Conservation (phyloP, 371 early-diverging fungal species). For the Mucor circinelloides region DNA sequence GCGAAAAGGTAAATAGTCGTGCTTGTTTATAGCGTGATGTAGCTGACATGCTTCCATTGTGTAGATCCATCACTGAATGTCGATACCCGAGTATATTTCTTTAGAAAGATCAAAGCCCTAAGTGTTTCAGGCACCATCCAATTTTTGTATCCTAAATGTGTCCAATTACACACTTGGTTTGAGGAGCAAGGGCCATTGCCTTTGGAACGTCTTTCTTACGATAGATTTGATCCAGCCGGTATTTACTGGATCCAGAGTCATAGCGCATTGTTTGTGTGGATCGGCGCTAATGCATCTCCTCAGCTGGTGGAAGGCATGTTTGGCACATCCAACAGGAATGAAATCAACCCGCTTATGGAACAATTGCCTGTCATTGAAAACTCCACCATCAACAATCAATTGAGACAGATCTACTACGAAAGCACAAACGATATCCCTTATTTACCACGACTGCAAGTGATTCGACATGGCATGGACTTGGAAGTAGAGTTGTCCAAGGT, state of each 20-base stretch:
- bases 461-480: constrained; percentile 66
- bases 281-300: constrained; percentile 27
- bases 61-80: constrained; percentile 57
- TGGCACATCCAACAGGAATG: constrained; percentile 20
- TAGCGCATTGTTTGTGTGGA: constrained; percentile 34
- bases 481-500: constrained; percentile 68
- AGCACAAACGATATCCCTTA: constrained; percentile 12
- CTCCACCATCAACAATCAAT: neutral
- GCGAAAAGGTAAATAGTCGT: constrained; percentile 54
- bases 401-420: constrained; percentile 6
- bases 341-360: constrained; percentile 23
- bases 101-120: constrained; percentile 76
- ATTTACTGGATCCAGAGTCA: constrained; percentile 63
- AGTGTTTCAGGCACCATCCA: constrained; percentile 69
- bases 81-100: constrained; percentile 78
- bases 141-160: constrained; percentile 86
- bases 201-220: constrained; percentile 75
- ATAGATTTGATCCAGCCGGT: constrained; percentile 71
- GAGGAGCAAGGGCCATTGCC: constrained; percentile 20
- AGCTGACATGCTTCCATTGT: neutral
- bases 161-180: constrained; percentile 34
- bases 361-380: constrained; percentile 4
- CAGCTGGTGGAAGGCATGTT: constrained; percentile 24
- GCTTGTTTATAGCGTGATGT: neutral
- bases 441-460: constrained; percentile 48